Evolutionary conservation across 495 filamentous ascomycete species (phyloP).

Genomic region (Trichoderma gamsii): DNA sequence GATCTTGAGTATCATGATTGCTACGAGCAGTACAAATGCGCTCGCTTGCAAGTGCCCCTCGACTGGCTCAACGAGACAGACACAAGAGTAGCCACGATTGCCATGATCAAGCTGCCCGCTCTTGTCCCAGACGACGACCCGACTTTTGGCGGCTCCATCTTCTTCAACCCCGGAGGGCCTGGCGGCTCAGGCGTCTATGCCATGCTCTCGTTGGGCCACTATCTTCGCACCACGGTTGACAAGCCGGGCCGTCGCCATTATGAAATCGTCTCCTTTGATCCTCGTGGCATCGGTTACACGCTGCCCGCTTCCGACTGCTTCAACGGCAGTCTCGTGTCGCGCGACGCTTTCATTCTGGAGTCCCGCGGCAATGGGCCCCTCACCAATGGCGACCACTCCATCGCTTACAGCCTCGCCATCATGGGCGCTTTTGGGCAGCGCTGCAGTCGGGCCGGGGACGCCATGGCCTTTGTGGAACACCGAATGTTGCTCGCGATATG

Average conservation of each 20-base stretch:
- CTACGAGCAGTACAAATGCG: constrained; percentile 34
- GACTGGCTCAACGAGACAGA: constrained; percentile 33
- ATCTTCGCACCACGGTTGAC: constrained; percentile 32
- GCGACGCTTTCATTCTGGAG: constrained; percentile 17
- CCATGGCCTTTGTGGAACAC: constrained; percentile 23
- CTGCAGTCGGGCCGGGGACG: constrained; percentile 12
- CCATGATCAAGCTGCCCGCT: constrained; percentile 33
- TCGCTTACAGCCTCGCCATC: neutral
- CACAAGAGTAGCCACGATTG: constrained; percentile 25
- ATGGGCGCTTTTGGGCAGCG: neutral
- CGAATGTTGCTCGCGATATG: constrained; percentile 37
- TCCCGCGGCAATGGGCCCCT: constrained; percentile 21
- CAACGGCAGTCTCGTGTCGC: constrained; percentile 16
- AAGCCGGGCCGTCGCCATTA: constrained; percentile 24
- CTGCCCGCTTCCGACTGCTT: constrained; percentile 38
- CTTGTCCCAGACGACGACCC: constrained; percentile 23
- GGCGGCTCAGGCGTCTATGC: constrained; percentile 35
- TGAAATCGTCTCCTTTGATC: constrained; percentile 41
- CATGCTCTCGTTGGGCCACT: constrained; percentile 20
- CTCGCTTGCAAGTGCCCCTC: constrained; percentile 41
- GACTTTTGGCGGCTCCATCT: constrained; percentile 32
- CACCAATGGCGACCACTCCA: constrained; percentile 14
- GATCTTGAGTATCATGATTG: constrained; percentile 32
- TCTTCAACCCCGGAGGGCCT: constrained; percentile 43
- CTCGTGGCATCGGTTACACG: constrained; percentile 36